phyloP scores from a whole-genome alignment of 2,329 filamentous ascomycete genomes.

The Apiospora hydei region DNA sequence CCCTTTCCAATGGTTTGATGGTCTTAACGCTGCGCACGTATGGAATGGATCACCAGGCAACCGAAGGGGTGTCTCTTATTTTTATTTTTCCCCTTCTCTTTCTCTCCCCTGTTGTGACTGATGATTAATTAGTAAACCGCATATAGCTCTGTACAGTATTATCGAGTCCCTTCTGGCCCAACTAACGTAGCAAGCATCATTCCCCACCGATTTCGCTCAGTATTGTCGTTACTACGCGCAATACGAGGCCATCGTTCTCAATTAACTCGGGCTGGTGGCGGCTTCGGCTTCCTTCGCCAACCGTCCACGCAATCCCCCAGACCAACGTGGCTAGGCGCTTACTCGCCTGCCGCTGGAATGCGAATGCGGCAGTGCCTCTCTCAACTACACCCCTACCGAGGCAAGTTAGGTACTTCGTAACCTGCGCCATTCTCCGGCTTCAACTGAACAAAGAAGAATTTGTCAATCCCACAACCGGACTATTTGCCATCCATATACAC shows the following conservation, averaged over 20 bases:
- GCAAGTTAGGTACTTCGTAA: neutral
- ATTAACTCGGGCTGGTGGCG: neutral
- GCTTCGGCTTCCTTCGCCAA: conserved; percentile 5
- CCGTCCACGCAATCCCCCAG: conserved; percentile 8
- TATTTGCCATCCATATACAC: neutral
- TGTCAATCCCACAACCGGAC: neutral
- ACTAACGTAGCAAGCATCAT: neutral
- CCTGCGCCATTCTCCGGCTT: neutral
- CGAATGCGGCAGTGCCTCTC: conserved; percentile 8
- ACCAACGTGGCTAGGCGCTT: conserved; percentile 7
- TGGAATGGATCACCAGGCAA: conserved; percentile 22
- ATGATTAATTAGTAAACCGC: neutral
- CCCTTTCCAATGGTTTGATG: conserved; percentile 15
- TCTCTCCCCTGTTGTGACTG: neutral
- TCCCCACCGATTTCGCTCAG: neutral
- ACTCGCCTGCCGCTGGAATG: conserved; percentile 8
- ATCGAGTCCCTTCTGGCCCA: neutral
- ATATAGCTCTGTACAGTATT: neutral
- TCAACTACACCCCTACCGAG: neutral
- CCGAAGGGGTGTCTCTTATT: neutral
- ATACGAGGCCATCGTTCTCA: neutral
- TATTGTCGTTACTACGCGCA: neutral
- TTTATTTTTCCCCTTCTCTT: neutral
- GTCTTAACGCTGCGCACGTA: conserved; percentile 6
- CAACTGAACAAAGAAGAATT: neutral